phyloP scores from a whole-genome alignment of 2,329 filamentous ascomycete genomes.

The Curvularia lunata region DNA sequence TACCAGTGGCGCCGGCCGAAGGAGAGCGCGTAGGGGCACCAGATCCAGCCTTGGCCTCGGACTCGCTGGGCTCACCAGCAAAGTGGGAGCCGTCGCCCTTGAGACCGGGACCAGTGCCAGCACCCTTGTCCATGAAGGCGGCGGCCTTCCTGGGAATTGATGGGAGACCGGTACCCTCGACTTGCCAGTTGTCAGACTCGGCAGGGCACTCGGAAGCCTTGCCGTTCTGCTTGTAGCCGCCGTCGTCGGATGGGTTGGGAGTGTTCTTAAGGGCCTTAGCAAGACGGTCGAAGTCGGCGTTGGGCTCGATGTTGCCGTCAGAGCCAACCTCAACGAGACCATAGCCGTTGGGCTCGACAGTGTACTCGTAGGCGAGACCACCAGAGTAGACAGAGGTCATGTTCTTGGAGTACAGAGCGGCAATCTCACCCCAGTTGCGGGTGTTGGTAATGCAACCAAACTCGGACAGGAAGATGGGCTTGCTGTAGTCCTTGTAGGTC shows the following conservation, averaged over 20 bases:
- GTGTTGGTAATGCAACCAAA: constrained; percentile 86
- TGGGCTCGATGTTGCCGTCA: constrained; percentile 62
- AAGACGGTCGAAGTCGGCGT: constrained; percentile 67
- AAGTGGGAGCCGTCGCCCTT: constrained; percentile 53
- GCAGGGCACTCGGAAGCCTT: constrained; percentile 61
- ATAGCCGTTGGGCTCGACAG: constrained; percentile 67
- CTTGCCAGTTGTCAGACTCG: constrained; percentile 62
- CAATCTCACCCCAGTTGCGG: constrained; percentile 81
- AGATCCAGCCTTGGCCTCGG: constrained; percentile 38
- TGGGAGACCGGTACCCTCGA: constrained; percentile 59
- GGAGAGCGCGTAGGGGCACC: constrained; percentile 38
- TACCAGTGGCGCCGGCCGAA: constrained; percentile 12
- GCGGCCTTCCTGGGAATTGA: constrained; percentile 62
- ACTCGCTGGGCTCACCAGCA: constrained; percentile 37
- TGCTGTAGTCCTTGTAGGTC: constrained; percentile 46
- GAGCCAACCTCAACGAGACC: constrained; percentile 73
- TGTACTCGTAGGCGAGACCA: constrained; percentile 95
- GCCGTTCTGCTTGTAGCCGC: constrained; percentile 63
- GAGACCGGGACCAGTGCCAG: constrained; percentile 64
- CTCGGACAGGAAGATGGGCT: constrained; percentile 82
- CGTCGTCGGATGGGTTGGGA: constrained; percentile 61
- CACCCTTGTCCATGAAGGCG: constrained; percentile 63
- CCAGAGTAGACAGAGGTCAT: constrained; percentile 95
- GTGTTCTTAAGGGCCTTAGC: constrained; percentile 59
- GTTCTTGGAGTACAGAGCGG: constrained; percentile 75